Percentiles rank a stretch among this genome's conserved stretches.
These are phyloP conservation scores for Lecanoromycetidae sp. DNA, from an alignment of 2,329 filamentous ascomycete genomes.

Conservation along the genomic window DNA sequence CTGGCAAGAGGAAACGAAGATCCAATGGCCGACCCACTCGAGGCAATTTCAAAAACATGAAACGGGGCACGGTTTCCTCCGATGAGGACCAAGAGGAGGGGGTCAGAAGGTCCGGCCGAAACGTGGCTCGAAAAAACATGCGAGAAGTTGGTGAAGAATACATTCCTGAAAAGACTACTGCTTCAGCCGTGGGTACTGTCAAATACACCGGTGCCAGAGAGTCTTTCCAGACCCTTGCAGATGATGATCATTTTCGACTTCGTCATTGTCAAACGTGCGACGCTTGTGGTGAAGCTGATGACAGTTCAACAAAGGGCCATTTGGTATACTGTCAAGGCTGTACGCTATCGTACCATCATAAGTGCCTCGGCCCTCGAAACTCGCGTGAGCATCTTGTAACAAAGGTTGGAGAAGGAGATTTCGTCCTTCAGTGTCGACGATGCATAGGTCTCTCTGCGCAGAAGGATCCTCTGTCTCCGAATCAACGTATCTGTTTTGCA, in stretches of 20 bases:
- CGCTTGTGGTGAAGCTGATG: slow-evolving; percentile 49
- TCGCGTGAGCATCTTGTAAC: slow-evolving; percentile 78
- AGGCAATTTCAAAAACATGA: neutral
- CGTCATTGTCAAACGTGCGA: slow-evolving; percentile 63
- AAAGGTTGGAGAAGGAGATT: slow-evolving; percentile 63
- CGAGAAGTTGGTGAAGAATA: slow-evolving; percentile 40
- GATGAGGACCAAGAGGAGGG: slow-evolving; percentile 14
- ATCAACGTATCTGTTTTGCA: slow-evolving; percentile 56
- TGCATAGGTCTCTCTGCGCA: slow-evolving; percentile 60
- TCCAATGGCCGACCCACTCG: neutral
- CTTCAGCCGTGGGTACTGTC: slow-evolving; percentile 27
- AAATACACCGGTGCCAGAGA: slow-evolving; percentile 59
- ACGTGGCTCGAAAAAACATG: slow-evolving; percentile 29
- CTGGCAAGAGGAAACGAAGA: slow-evolving; percentile 11
- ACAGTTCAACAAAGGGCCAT: slow-evolving; percentile 48
- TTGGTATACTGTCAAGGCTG: slow-evolving; percentile 89
- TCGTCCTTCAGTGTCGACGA: slow-evolving; percentile 79
- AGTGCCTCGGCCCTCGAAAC: slow-evolving; percentile 63
- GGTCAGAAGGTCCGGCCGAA: slow-evolving; percentile 27
- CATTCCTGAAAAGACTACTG: slow-evolving; percentile 24
- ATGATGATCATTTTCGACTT: slow-evolving; percentile 53
- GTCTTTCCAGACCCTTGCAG: slow-evolving; percentile 51
- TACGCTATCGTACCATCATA: slow-evolving; percentile 67
- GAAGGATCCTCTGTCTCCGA: slow-evolving; percentile 59
- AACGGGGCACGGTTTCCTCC: too few relatives aligned